phyloP scores from a whole-genome alignment of 441 rosid genomes.

The Jatropha podagrica region DNA sequence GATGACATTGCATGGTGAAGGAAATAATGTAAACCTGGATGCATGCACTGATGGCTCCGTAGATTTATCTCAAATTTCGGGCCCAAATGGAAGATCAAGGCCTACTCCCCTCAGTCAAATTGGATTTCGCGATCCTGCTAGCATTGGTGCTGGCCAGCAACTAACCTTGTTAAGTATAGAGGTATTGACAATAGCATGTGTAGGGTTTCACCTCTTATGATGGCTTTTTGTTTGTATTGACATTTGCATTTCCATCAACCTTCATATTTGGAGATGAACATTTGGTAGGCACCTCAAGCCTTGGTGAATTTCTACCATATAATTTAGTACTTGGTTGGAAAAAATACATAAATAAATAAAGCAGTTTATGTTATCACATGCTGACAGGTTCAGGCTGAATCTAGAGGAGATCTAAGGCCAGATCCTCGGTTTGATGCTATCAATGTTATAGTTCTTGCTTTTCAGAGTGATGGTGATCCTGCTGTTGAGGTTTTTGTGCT shows the following conservation, averaged over 20 bases:
- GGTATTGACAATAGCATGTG: constrained; percentile 44
- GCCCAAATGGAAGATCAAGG: constrained; percentile 73
- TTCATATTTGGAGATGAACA: constrained; percentile 4
- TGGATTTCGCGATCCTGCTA: constrained; percentile 97
- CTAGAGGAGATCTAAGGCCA: constrained; percentile 87
- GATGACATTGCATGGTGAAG: constrained; percentile 36
- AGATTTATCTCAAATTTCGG: constrained; percentile 90
- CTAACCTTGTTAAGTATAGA: constrained; percentile 85
- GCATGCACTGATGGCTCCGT: constrained; percentile 33
- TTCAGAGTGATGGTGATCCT: constrained; percentile 66
- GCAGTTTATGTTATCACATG: not conserved
- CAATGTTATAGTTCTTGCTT: constrained; percentile 62
- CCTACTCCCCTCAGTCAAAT: constrained; percentile 92
- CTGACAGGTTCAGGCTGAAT: constrained; percentile 79
- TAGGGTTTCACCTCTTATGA: constrained; percentile 11
- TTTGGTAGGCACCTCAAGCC: not conserved
- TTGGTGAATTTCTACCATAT: not conserved
- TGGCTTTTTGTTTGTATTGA: not conserved
- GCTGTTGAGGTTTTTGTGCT: constrained; percentile 53
- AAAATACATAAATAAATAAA: not conserved
- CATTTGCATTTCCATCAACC: constrained; percentile 9
- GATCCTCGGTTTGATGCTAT: constrained; percentile 90
- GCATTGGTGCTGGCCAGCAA: constrained; percentile 96
- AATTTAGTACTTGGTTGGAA: constrained; percentile 7
- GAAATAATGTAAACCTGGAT: constrained; percentile 31